Conservation (phyloP, 106 monocot species). For the Posidonia australis region DNA sequence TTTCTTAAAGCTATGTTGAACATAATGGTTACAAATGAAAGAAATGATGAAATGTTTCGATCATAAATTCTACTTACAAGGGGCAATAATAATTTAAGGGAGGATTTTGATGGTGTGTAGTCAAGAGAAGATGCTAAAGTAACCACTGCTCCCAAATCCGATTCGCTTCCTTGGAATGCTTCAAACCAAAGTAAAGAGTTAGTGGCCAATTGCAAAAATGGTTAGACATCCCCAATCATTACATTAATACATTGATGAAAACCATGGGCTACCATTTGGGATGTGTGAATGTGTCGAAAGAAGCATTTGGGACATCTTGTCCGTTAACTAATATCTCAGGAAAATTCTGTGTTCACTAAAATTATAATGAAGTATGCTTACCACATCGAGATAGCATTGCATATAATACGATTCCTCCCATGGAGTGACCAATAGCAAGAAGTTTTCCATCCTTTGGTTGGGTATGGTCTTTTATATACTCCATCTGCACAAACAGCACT, state of each 20-base stretch:
- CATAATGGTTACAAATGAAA: neutral
- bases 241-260: too few relatives aligned
- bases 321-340: too few relatives aligned
- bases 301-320: too few relatives aligned
- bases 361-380: conserved; percentile 21
- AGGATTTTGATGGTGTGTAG: conserved; percentile 79
- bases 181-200: conserved; percentile 7
- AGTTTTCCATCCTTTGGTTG: conserved; percentile 62
- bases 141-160: conserved; percentile 63
- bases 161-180: conserved; percentile 42
- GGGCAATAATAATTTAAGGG: conserved; percentile 76
- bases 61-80: conserved; percentile 48
- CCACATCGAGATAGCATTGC: conserved; percentile 74
- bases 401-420: conserved; percentile 93
- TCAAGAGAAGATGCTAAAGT: conserved; percentile 95
- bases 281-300: too few relatives aligned
- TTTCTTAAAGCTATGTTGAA: neutral
- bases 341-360: too few relatives aligned
- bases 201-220: neutral
- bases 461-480: conserved; percentile 65
- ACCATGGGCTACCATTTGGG: too few relatives aligned
- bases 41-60: neutral
- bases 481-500: conserved; percentile 43
- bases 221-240: too few relatives aligned
- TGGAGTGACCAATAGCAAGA: conserved; percentile 92